Base-by-base conservation (phyloP, 495 filamentous ascomycete species). In the Chaetomidium leptoderma region DNA sequence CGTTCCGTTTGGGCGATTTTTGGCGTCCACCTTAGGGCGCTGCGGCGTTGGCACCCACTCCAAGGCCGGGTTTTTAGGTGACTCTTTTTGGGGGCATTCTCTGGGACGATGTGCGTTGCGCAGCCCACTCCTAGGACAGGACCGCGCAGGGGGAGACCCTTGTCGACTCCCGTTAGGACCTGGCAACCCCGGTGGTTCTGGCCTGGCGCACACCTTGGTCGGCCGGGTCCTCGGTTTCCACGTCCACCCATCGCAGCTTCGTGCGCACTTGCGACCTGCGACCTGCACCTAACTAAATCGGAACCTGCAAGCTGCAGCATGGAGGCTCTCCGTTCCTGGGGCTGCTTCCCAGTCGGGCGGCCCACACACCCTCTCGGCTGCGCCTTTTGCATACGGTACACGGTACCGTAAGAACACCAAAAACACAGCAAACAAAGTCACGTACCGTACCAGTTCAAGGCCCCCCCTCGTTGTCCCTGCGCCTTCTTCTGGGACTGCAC, bases 401-500 rank as follows among this genome's bases (percentile, higher is more conserved):
- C 42, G 21, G 23, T 21, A 24, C 61, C 61, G 46, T 21, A 39
- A 47, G 32, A 37, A 55, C 54, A 60, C 53, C 46, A 52, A 52
- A 66, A 50, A 58, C 35, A 52, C 46, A n/a, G n/a, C n/a, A n/a
- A n/a, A n/a, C 52, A 21, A 47, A 59, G 56, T 23, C 49, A 60
- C 47, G 54, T 62, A 44, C 55, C 8, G 37, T 35, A 51, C 45
- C 37, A 19, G 32, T 51, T 29, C 49, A 45, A 50, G 29, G 35
- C 40, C 37, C 44, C 61, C 48, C 55, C 44, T 39, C 27, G 32
- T 48, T 37, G 24, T 55, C 43, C 62, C 67, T 70, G 67, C 67
- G 64, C 67, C 67, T 48, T 65, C 61, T 58, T 58, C 53, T 40
- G 55, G 52, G 55, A 63, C 57, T 46, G 42, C 55, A 55, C 29